These are phyloP conservation scores for Trichoderma atroviride DNA, from an alignment of 2,329 filamentous ascomycete genomes.

Conservation along the genomic window DNA sequence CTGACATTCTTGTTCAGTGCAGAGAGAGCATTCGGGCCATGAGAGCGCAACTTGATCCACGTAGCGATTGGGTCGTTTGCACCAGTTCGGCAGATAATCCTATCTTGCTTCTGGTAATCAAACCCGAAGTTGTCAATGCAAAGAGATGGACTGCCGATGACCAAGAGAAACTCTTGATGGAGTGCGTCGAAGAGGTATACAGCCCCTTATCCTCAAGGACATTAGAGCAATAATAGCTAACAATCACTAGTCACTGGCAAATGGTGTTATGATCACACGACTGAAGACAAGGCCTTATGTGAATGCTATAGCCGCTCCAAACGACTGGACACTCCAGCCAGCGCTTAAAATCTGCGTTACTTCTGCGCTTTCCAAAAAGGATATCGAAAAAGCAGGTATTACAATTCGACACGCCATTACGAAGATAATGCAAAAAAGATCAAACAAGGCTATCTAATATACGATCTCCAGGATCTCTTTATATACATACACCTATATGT, in stretches of 20 bases:
- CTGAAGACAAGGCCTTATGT: constrained; percentile 76
- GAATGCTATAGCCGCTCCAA: constrained; percentile 59
- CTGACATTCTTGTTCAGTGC: constrained; percentile 76
- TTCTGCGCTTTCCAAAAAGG: constrained; percentile 84
- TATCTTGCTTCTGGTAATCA: constrained; percentile 79
- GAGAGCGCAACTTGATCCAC: constrained; percentile 83
- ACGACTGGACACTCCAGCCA: constrained; percentile 71
- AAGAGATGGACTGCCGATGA: constrained; percentile 71
- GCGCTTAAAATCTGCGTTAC: constrained; percentile 92
- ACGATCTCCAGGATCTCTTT: background rate
- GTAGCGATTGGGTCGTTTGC: constrained; percentile 89
- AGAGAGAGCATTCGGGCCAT: constrained; percentile 86
- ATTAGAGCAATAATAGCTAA: background rate
- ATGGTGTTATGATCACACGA: constrained; percentile 86
- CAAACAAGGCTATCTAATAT: constrained; percentile 38
- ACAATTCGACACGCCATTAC: constrained; percentile 90
- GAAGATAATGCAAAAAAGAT: constrained; percentile 76
- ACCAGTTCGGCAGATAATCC: constrained; percentile 84
- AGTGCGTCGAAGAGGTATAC: constrained; percentile 93
- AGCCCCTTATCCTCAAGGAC: background rate
- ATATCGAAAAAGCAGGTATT: constrained; percentile 90
- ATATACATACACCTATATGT: background rate
- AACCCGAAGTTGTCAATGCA: constrained; percentile 75
- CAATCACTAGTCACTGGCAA: constrained; percentile 69
- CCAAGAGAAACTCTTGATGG: constrained; percentile 82